Conservation (phyloP, 345 rosid species). For the Lagerstroemia speciosa region DNA sequence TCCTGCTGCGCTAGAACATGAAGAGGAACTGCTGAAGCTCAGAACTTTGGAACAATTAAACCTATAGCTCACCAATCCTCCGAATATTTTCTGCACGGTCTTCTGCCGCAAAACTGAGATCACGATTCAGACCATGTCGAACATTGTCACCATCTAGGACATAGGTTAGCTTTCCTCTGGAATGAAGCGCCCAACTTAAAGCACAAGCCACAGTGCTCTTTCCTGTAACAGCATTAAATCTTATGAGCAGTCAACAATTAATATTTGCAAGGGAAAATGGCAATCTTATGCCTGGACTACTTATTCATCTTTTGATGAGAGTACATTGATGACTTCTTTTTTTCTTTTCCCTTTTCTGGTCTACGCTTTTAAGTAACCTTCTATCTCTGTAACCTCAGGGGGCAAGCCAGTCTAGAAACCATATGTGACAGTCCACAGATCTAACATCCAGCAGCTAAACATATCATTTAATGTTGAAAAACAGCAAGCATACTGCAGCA, state of each 20-base stretch:
- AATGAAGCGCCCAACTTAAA: slow-evolving; percentile 39
- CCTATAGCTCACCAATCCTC: slow-evolving; percentile 42
- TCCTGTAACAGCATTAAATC: slow-evolving; percentile 25
- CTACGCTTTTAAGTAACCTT: no score
- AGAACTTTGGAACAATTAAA: neutral
- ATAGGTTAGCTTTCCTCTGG: slow-evolving; percentile 61
- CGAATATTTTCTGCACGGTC: slow-evolving; percentile 72
- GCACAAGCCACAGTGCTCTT: slow-evolving; percentile 89
- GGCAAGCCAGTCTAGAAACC: no score
- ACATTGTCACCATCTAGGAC: slow-evolving; percentile 80
- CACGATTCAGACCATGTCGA: slow-evolving; percentile 65
- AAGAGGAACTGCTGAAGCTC: slow-evolving; percentile 1
- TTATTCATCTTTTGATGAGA: neutral
- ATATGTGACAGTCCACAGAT: neutral
- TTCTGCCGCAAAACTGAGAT: slow-evolving; percentile 58
- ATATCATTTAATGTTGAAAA: neutral
- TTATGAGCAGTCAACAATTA: neutral
- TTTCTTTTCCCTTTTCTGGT: no score
- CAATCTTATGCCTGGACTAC: neutral
- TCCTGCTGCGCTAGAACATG: neutral
- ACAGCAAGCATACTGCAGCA: neutral
- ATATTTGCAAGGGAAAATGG: neutral
- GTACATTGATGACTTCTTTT: no score
- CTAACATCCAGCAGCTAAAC: no score
- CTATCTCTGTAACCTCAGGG: no score